Evolutionary conservation across 108 stramenopile species (phyloP).

Genomic region (Nitzschia palea): DNA sequence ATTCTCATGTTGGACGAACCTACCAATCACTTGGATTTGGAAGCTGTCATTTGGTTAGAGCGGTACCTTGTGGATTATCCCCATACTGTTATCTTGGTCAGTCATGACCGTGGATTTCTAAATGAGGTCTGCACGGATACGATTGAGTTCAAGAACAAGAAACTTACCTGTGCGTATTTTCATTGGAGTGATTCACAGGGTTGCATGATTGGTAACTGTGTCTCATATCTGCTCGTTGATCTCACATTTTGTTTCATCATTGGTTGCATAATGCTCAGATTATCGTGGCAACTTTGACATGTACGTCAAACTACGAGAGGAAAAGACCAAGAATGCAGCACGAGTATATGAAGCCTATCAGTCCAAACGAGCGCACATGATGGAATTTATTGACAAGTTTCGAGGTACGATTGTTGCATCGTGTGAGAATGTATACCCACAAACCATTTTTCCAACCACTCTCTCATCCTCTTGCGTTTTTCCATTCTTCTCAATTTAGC

Average conservation of each 20-base stretch:
- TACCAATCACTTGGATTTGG: slow-evolving; percentile 83
- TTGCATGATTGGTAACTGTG: too few species aligned
- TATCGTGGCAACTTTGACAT: slow-evolving; percentile 96
- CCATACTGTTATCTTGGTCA: slow-evolving; percentile 93
- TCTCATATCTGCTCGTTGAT: background rate
- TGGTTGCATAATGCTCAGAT: slow-evolving; percentile 35
- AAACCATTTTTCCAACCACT: background rate
- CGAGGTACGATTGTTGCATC: background rate
- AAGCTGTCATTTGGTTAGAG: slow-evolving; percentile 96
- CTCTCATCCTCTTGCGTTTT: background rate
- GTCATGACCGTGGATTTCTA: slow-evolving; percentile 95
- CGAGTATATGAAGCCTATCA: slow-evolving; percentile 92
- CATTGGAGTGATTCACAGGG: too few species aligned
- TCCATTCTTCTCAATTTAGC: slow-evolving; percentile 40
- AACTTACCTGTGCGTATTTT: slow-evolving; percentile 58
- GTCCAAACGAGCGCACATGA: slow-evolving; percentile 95
- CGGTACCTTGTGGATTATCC: slow-evolving; percentile 75
- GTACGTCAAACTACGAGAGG: slow-evolving; percentile 86
- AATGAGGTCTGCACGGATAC: slow-evolving; percentile 93
- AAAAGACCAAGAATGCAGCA: slow-evolving; percentile 81
- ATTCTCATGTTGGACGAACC: slow-evolving; percentile 44
- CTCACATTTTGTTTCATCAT: slow-evolving; percentile 15
- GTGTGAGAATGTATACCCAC: background rate
- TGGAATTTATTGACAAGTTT: slow-evolving; percentile 98
- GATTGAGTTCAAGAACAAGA: slow-evolving; percentile 81